Evolutionary conservation across 2,329 filamentous ascomycete species (phyloP).

Genomic region (Chaetomiaceae sp.): DNA sequence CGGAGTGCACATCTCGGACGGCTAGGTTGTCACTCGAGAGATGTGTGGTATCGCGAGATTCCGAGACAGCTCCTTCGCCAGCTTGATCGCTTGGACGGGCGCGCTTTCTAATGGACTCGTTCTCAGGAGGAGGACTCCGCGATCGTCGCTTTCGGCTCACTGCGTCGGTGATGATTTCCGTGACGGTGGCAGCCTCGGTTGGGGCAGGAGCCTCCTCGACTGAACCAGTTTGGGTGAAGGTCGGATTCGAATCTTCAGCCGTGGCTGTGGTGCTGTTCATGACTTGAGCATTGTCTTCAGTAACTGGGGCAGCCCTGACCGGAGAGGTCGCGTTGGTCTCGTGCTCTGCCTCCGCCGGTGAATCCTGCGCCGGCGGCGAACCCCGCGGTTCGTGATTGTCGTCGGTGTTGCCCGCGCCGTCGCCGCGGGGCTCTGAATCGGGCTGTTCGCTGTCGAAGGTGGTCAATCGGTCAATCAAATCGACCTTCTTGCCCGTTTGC

Average conservation of each 20-base stretch:
- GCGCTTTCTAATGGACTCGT: conserved; percentile 21
- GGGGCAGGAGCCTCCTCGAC: neutral
- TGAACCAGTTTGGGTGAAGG: neutral
- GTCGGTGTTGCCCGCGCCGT: conserved; percentile 2
- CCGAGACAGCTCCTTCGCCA: neutral
- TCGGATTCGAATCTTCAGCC: neutral
- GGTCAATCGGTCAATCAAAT: conserved; percentile 60
- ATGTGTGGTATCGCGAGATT: neutral
- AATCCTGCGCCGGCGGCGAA: conserved; percentile 2
- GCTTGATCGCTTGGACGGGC: conserved; percentile 14
- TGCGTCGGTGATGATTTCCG: conserved; percentile 22
- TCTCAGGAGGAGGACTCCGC: conserved; percentile 22
- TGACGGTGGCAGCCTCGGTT: conserved; percentile 5
- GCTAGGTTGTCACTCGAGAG: neutral
- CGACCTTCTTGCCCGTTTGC: conserved; percentile 63
- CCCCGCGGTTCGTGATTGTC: conserved; percentile 5
- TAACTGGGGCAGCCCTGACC: too few species aligned
- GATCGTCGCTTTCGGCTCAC: conserved; percentile 24
- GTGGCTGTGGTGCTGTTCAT: neutral
- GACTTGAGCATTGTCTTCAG: too few species aligned
- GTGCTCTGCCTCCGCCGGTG: neutral
- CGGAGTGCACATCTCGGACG: neutral
- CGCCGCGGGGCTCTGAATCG: conserved; percentile 7
- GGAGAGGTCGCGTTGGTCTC: neutral
- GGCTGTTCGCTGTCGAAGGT: conserved; percentile 31